Conservation (phyloP, 768 basidiomycete genomes). For the Boletus fagicola region DNA sequence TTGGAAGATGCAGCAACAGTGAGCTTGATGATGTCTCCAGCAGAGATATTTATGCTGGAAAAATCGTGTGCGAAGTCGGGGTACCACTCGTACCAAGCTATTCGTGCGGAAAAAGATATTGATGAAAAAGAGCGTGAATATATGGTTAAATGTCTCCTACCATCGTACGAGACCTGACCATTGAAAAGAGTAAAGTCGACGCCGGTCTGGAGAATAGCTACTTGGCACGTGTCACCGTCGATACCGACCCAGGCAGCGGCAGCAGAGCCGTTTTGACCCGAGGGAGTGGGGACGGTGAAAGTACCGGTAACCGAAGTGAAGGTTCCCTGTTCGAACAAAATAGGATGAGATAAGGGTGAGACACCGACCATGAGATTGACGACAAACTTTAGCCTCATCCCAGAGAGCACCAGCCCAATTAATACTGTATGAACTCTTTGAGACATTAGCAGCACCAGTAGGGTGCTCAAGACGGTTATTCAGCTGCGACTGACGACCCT, state of each 20-base stretch:
- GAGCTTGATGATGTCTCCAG: slow-evolving; percentile 4
- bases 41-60: not conserved
- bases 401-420: not conserved
- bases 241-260: slow-evolving; percentile 4
- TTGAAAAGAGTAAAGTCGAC: not conserved
- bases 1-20: not conserved
- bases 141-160: not conserved
- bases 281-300: not conserved
- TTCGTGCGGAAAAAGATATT: not conserved
- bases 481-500: not conserved
- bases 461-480: not conserved
- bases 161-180: not conserved
- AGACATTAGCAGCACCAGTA: not conserved
- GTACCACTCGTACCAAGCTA: slow-evolving; percentile 13
- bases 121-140: not conserved
- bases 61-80: not conserved
- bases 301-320: slow-evolving; percentile 6
- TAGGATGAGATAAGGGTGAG: not conserved
- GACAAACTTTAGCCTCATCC: not conserved
- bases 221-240: not conserved
- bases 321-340: not conserved
- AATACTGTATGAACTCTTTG: not conserved
- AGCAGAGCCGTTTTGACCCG: not conserved
- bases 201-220: slow-evolving; percentile 1
- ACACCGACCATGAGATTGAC: not conserved